Evolutionary conservation across 2,329 filamentous ascomycete species (phyloP).

Genomic region (Aspergillus clavatus): DNA sequence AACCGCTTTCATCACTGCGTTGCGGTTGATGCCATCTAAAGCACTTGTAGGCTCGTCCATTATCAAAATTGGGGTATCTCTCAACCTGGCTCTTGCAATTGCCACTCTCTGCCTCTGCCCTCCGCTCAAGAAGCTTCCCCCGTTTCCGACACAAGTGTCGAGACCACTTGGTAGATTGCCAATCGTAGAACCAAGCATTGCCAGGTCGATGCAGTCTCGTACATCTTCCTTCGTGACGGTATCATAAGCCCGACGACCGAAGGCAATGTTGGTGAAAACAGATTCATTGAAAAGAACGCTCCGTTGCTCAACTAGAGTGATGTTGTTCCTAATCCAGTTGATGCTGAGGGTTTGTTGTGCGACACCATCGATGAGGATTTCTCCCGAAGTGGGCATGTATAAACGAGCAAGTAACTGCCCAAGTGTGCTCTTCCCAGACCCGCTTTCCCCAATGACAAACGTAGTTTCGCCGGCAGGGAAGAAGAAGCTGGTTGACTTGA

Average conservation of each 20-base stretch:
- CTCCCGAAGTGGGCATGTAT: slow-evolving; percentile 63
- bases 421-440: slow-evolving; percentile 88
- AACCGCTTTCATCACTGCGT: slow-evolving; percentile 67
- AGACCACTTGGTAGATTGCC: slow-evolving; percentile 63
- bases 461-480: slow-evolving; percentile 69
- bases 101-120: slow-evolving; percentile 80
- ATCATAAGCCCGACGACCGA: slow-evolving; percentile 56
- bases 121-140: slow-evolving; percentile 70
- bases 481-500: slow-evolving; percentile 60
- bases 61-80: slow-evolving; percentile 74
- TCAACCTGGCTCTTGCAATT: slow-evolving; percentile 69
- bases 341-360: slow-evolving; percentile 59
- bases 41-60: slow-evolving; percentile 87
- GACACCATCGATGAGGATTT: slow-evolving; percentile 64
- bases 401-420: slow-evolving; percentile 74
- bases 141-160: slow-evolving; percentile 64
- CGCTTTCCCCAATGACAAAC: slow-evolving; percentile 80
- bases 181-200: slow-evolving; percentile 65
- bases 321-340: slow-evolving; percentile 69
- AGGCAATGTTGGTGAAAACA: slow-evolving; percentile 69
- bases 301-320: slow-evolving; percentile 78
- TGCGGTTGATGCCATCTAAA: slow-evolving; percentile 67
- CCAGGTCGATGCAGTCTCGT: slow-evolving; percentile 58
- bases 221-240: slow-evolving; percentile 53
- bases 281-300: slow-evolving; percentile 78